Conservation (phyloP, 2,329 filamentous ascomycete species). For the Teratosphaeria nubilosa region DNA sequence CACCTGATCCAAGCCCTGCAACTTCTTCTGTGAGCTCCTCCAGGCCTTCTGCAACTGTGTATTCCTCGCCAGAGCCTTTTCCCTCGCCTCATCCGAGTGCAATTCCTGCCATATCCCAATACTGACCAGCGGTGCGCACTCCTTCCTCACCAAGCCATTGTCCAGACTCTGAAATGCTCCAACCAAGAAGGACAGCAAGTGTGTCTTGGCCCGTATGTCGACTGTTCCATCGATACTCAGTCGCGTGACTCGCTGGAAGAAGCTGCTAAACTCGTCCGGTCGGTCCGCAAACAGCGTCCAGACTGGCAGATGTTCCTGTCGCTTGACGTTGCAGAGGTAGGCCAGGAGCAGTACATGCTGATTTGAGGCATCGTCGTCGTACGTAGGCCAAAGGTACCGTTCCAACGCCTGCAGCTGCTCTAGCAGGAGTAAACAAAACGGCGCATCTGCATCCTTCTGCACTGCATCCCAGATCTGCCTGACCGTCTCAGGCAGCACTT, state of each 20-base stretch:
- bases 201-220: slow-evolving; percentile 47
- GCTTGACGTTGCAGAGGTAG: slow-evolving; percentile 78
- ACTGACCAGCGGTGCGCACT: slow-evolving; percentile 89
- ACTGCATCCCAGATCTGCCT: slow-evolving; percentile 80
- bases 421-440: slow-evolving; percentile 67
- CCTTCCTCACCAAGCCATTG: slow-evolving; percentile 78
- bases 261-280: slow-evolving; percentile 70
- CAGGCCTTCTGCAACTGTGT: slow-evolving; percentile 78
- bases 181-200: slow-evolving; percentile 84
- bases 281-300: slow-evolving; percentile 77
- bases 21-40: slow-evolving; percentile 77
- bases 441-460: slow-evolving; percentile 68
- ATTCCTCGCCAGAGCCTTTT: slow-evolving; percentile 60
- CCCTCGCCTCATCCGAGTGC: slow-evolving; percentile 63
- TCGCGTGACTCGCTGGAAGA: slow-evolving; percentile 83
- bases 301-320: slow-evolving; percentile 72
- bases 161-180: slow-evolving; percentile 90
- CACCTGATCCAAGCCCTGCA: slow-evolving; percentile 71
- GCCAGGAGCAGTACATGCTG: slow-evolving; percentile 82
- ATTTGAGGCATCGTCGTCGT: slow-evolving; percentile 70
- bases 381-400: slow-evolving; percentile 91
- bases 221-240: slow-evolving; percentile 56
- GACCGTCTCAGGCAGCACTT: slow-evolving; percentile 70
- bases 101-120: slow-evolving; percentile 95
- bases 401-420: slow-evolving; percentile 89